Evolutionary conservation across 192 early-diverging fungal genomes (phyloP), one percentile per base, ranked within the genome.

Genomic region (Glomus cerebriforme): DNA sequence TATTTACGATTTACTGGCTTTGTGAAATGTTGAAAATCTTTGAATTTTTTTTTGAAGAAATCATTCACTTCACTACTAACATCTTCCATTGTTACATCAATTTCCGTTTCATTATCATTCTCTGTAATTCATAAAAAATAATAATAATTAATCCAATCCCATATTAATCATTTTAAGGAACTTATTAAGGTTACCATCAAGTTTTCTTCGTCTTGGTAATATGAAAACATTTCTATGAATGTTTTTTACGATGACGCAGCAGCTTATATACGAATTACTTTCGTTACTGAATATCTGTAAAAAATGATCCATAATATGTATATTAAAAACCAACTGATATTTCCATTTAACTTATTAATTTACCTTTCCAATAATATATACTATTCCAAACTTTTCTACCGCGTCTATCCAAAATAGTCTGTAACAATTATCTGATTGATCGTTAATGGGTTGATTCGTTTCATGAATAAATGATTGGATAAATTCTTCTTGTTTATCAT

Each of bases 291-390:
- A 78, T 2, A 89, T 86, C 92, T 93, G 75, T 19, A 22, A 59
- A n/a, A 58, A 47, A 13, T 1, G 24, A 24, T 59, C 32, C 32
- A 73, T 59, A 67, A 64, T 19, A 10, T 49, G 24, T 82, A 39
- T 1, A 39, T 24, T 63, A 24, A 15, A 83, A 81, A 17, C 34
- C 1, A 37, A 26, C 73, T 29, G 68, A 26, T 79, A 26, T 66
- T 58, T 54, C 59, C 82, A 85, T 27, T 31, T 19, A 45, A 43
- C 15, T 75, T 26, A 27, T 68, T 49, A 22, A 22, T 69, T 68
- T 79, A 94, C 92, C 85, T 99, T 99, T 76, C 96, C 98, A 87
- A 99, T 94, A 0, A 99, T 66, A 73, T 98, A 99, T 0, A 99
- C 87, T 19, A 83, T 77, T 0, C 96, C 97, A 72, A 90, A 84